Evolutionary conservation across 2,329 filamentous ascomycete species (phyloP).

Genomic region (Colletotrichum australisinense): DNA sequence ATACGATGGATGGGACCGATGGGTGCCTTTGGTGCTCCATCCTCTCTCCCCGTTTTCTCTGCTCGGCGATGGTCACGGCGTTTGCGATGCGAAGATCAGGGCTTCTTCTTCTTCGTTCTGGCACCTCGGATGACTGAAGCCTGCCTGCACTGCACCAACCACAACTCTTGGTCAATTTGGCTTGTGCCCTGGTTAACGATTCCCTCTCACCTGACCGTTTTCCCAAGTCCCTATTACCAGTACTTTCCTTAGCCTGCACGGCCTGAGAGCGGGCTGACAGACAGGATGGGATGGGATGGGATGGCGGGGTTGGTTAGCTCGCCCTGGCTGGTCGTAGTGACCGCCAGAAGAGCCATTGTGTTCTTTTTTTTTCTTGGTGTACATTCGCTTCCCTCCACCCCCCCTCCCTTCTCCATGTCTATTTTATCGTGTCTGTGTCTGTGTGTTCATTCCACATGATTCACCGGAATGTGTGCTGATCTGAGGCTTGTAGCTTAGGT

Average conservation of each 20-base stretch:
- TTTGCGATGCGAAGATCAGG: not conserved
- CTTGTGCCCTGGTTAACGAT: not conserved
- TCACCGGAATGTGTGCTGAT: constrained; percentile 27
- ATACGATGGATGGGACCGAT: not conserved
- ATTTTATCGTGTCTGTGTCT: constrained; percentile 12
- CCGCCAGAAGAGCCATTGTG: not conserved
- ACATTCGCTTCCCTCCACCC: not conserved
- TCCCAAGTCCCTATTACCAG: not conserved
- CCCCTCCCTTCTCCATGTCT: not conserved
- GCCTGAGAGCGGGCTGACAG: not conserved
- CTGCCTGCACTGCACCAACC: not conserved
- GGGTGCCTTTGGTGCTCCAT: not conserved
- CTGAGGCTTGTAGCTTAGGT: constrained; percentile 29
- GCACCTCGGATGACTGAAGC: not conserved
- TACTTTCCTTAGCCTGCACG: not conserved
- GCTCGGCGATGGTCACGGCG: not conserved
- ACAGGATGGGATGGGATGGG: not conserved
- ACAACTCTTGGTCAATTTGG: not conserved
- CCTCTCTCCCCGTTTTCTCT: not conserved
- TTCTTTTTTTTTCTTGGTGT: not conserved
- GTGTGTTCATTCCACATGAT: constrained; percentile 31
- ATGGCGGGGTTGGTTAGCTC: constrained; percentile 13
- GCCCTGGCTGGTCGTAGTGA: constrained; percentile 5
- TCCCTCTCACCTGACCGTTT: not conserved
- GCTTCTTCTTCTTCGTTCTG: not conserved